Evolutionary conservation across 1,284 basidiomycete species (phyloP).

Genomic region (Testicularia cyperi): DNA sequence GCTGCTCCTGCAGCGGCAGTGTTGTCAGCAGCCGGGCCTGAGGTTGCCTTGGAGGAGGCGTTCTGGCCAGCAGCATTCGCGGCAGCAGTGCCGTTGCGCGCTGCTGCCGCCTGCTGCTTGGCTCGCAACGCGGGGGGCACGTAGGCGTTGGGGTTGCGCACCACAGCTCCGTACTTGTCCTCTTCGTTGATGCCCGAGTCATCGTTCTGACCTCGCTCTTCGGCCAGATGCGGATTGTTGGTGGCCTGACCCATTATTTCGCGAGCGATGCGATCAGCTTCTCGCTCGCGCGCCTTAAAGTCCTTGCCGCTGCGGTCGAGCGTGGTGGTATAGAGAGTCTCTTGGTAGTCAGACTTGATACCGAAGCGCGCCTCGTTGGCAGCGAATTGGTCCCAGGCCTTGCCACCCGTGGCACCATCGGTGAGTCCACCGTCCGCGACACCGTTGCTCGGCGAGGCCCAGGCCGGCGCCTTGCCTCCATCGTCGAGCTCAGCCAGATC

Average conservation of each 20-base stretch:
- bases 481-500: slow-evolving; percentile 36
- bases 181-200: slow-evolving; percentile 79
- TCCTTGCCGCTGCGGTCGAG: slow-evolving; percentile 81
- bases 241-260: slow-evolving; percentile 73
- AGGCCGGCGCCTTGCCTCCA: slow-evolving; percentile 18
- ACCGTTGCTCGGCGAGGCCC: slow-evolving; percentile 13
- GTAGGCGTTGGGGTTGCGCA: slow-evolving; percentile 83
- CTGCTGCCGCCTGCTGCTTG: slow-evolving; percentile 52
- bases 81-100: slow-evolving; percentile 20
- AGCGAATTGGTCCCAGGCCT: slow-evolving; percentile 91
- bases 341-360: slow-evolving; percentile 85
- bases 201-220: slow-evolving; percentile 82
- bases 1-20: neutral
- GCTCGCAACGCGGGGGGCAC: slow-evolving; percentile 82
- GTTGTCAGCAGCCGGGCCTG: slow-evolving; percentile 14
- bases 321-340: slow-evolving; percentile 92
- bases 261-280: slow-evolving; percentile 82
- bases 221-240: slow-evolving; percentile 80
- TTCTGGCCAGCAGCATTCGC: slow-evolving; percentile 8
- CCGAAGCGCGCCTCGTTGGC: slow-evolving; percentile 92
- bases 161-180: slow-evolving; percentile 95
- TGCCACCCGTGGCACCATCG: slow-evolving; percentile 4
- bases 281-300: slow-evolving; percentile 83
- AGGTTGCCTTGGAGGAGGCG: slow-evolving; percentile 10
- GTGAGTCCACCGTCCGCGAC: slow-evolving; percentile 11